Percentiles rank a stretch among this genome's conserved stretches.
phyloP scores from a whole-genome alignment of 2,329 filamentous ascomycete species.

The Lachnellula cervina region DNA sequence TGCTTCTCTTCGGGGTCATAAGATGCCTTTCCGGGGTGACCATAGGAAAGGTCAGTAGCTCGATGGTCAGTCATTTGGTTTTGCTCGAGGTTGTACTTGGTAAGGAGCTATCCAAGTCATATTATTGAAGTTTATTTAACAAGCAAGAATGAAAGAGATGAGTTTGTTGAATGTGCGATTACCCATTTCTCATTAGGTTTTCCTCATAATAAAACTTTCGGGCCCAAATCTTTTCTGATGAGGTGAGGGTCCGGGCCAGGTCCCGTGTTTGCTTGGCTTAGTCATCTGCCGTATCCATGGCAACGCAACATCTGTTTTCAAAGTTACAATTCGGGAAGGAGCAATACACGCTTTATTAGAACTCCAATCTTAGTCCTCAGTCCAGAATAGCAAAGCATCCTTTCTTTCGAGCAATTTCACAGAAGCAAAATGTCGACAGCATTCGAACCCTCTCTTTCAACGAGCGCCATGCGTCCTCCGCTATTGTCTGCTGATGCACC shows the following conservation, averaged over 20 bases:
- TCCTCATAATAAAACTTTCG: not conserved
- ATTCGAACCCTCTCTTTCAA: slow-evolving; percentile 67
- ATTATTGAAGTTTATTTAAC: not conserved
- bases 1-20: slow-evolving; percentile 36
- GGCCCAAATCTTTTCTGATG: not conserved
- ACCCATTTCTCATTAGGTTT: not conserved
- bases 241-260: not conserved
- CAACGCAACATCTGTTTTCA: not conserved
- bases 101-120: slow-evolving; percentile 22
- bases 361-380: not conserved
- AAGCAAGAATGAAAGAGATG: slow-evolving; percentile 8
- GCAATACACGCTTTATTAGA: not conserved
- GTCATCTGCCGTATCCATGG: not conserved
- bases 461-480: slow-evolving; percentile 43
- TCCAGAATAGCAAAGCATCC: not conserved
- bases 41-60: slow-evolving; percentile 45
- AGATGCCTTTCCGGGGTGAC: slow-evolving; percentile 46
- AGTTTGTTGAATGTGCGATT: slow-evolving; percentile 8
- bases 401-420: not conserved
- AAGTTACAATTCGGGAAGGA: not conserved
- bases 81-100: slow-evolving; percentile 19
- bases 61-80: slow-evolving; percentile 36
- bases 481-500: slow-evolving; percentile 54
- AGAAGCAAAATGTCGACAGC: slow-evolving; percentile 46
- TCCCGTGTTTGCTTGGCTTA: not conserved